Percentiles rank a stretch among this genome's conserved stretches.
Evolutionary conservation across 495 filamentous ascomycete species (phyloP).

Genomic region (Hypoxylon subgilvum): DNA sequence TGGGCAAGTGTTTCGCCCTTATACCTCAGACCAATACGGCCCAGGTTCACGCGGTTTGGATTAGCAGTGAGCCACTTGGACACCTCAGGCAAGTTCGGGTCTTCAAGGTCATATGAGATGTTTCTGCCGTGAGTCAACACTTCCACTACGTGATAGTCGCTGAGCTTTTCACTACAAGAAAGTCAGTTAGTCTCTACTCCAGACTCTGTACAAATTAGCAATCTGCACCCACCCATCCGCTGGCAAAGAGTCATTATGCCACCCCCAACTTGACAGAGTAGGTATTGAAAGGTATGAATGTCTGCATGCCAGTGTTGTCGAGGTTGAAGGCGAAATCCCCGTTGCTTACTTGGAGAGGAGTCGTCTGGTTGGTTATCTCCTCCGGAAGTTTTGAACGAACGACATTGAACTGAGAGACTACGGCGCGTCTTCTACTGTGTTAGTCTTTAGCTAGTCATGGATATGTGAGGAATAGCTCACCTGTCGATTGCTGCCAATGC

Average conservation of each 20-base stretch:
- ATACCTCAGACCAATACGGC: conserved; percentile 53
- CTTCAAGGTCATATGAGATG: conserved; percentile 51
- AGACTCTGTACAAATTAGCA: background rate
- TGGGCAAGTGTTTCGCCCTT: conserved; percentile 41
- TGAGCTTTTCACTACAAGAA: conserved; percentile 19
- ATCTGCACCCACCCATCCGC: conserved; percentile 23
- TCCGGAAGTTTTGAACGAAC: conserved; percentile 20
- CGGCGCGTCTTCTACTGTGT: conserved; percentile 13
- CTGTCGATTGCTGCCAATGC: conserved; percentile 19
- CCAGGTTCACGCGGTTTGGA: conserved; percentile 54
- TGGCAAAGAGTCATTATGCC: conserved; percentile 52
- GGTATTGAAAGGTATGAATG: conserved; percentile 59
- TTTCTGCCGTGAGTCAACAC: conserved; percentile 49
- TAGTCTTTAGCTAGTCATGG: background rate
- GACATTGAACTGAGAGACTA: conserved; percentile 28
- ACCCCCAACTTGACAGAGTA: conserved; percentile 52
- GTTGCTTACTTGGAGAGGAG: conserved; percentile 60
- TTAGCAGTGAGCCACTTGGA: conserved; percentile 53
- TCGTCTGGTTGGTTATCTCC: conserved; percentile 39
- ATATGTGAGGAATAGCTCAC: conserved; percentile 1
- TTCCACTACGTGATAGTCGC: conserved; percentile 37
- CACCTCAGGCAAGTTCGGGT: conserved; percentile 44
- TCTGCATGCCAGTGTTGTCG: conserved; percentile 59
- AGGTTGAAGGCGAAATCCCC: conserved; percentile 61
- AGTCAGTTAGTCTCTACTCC: background rate